Evolutionary conservation across 2,329 filamentous ascomycete species (phyloP), one percentile per base, ranked within the genome.

Genomic region (Diaporthe aspalathi): DNA sequence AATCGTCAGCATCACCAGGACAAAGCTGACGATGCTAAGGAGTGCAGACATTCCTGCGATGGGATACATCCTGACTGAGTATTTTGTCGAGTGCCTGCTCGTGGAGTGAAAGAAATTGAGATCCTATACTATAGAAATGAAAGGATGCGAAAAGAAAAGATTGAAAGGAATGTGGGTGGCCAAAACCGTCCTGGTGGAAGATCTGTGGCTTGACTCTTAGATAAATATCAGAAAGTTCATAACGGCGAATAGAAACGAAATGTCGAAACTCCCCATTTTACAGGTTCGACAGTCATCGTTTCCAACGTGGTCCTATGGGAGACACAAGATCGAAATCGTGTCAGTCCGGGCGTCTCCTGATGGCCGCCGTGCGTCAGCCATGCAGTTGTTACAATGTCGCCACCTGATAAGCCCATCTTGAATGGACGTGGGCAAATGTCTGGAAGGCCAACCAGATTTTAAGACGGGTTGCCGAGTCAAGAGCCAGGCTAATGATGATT

Each of bases 1-100:
- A 20, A 83, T 77, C 16, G 78, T 76, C 27, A 84, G 70, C 69
- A 83, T 78, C 29, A 78, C 74, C 40, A 84, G 75, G 49, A 82
- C 76, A 72, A 83, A 82, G 67, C 77, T 79, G 27, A 76, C 76
- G 8, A 81, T 73, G 5, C 81, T 79, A 27, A 82, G 73, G 22
- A 81, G 67, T n/a, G 80, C 73, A 14, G 81, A 79, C 32, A 82
- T 45, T 52, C 62, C 69, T 72, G 67, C 53, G 32, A 69, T 45
- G 57, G 71, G 49, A 49, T 66, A 54, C 72, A 73, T 73, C 20
- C n/a, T 72, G 50, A 47, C n/a, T 22, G 32, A 20, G 40, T 32
- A 8, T 24, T 2, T 40, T 32, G 14, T 27, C 27, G 67, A 68
- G 67, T 68, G 52, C 53, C 67, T 50, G 67, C 67, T 62, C 67